phyloP scores from a whole-genome alignment of 2,329 filamentous ascomycete genomes.

The Bretziella fagacearum region DNA sequence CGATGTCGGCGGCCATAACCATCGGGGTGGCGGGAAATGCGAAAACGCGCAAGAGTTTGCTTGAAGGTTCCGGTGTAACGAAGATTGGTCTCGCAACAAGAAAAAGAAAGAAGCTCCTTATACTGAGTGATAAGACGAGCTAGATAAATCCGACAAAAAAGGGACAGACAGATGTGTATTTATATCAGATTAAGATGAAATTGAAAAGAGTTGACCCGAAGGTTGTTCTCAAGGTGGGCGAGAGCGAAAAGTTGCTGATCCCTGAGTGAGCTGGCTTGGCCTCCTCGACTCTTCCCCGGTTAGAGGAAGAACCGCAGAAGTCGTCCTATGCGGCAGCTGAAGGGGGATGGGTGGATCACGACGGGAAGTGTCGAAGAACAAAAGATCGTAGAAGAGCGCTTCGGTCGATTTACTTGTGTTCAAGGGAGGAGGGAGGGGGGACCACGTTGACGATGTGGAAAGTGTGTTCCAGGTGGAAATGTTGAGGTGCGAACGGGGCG shows the following conservation, averaged over 20 bases:
- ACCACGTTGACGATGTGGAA: conserved; percentile 50
- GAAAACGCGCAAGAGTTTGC: conserved; percentile 2
- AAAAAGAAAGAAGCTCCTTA: conserved; percentile 9
- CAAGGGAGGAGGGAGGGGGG: conserved; percentile 34
- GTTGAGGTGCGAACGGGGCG: conserved; percentile 46
- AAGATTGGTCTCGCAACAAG: neutral
- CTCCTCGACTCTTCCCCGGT: conserved; percentile 98
- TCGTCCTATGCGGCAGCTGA: conserved; percentile 99
- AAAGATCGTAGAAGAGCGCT: conserved; percentile 34
- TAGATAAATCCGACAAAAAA: conserved; percentile 16
- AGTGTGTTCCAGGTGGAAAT: conserved; percentile 49
- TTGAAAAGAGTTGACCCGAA: conserved; percentile 16
- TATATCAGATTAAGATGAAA: conserved; percentile 1
- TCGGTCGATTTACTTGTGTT: conserved; percentile 33
- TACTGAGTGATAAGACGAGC: conserved; percentile 13
- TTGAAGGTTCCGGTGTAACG: neutral
- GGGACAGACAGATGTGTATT: conserved; percentile 12
- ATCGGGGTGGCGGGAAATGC: conserved; percentile 25
- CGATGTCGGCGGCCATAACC: conserved; percentile 48
- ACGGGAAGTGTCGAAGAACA: conserved; percentile 28
- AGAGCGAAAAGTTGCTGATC: conserved; percentile 82
- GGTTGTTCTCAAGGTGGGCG: conserved; percentile 91
- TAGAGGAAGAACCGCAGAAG: conserved; percentile 97
- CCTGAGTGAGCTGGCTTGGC: conserved; percentile 82
- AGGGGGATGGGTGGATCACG: conserved; percentile 42